These are phyloP conservation scores for Nicotiana sylvestris DNA, from an alignment of 257 asterid genomes.

Conservation along the genomic window DNA sequence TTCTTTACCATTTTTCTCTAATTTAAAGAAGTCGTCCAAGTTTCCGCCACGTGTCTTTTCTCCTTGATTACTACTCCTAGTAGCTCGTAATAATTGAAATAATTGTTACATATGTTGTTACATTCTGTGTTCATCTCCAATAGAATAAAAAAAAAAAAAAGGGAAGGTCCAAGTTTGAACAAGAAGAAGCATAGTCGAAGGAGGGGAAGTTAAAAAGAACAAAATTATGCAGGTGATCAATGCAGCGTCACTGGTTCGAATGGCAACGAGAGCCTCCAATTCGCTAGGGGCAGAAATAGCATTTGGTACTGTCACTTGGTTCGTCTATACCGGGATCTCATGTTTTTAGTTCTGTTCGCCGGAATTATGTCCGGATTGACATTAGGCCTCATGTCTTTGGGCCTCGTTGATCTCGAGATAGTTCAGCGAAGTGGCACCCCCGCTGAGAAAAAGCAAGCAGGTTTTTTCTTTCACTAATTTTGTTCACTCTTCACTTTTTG, in stretches of 20 bases:
- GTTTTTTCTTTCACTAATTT: constrained; percentile 19
- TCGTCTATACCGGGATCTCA: constrained; percentile 66
- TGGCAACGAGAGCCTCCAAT: constrained; percentile 32
- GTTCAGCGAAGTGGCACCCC: constrained; percentile 82
- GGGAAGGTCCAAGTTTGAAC: neutral
- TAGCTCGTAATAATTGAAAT: neutral
- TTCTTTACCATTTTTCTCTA: neutral
- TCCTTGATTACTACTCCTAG: neutral
- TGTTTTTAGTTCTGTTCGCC: constrained; percentile 73
- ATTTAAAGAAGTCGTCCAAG: neutral
- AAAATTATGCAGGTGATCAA: constrained; percentile 46
- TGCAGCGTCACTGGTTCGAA: constrained; percentile 44
- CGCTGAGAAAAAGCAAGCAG: constrained; percentile 75
- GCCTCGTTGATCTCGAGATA: constrained; percentile 91
- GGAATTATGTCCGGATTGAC: constrained; percentile 94
- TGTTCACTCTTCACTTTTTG: neutral
- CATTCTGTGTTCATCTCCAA: neutral
- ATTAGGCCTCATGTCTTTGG: constrained; percentile 79
- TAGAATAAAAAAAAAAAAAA: neutral
- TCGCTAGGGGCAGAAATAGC: constrained; percentile 59
- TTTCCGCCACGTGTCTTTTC: neutral
- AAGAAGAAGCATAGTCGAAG: neutral
- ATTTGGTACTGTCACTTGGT: constrained; percentile 74
- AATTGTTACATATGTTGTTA: neutral
- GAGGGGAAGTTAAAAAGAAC: too few relatives aligned